Evolutionary conservation across 2,329 filamentous ascomycete genomes (phyloP).

Genomic region (Phialophora macrospora): DNA sequence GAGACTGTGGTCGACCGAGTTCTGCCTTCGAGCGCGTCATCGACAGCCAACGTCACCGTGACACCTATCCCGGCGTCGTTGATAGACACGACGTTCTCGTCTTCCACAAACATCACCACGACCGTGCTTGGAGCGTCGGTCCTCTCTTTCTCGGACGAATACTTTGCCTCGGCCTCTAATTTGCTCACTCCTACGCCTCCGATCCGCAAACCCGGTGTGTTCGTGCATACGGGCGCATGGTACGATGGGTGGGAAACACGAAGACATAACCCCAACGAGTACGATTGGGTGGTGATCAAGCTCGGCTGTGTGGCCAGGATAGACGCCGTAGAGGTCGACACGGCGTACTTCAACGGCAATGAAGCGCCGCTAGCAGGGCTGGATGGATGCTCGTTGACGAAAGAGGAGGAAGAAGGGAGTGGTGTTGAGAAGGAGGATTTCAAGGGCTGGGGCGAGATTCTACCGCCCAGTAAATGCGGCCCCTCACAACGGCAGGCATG

Average conservation of each 20-base stretch:
- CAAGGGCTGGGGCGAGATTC: slow-evolving; percentile 47
- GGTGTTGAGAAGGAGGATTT: slow-evolving; percentile 42
- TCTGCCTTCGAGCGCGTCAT: slow-evolving; percentile 12
- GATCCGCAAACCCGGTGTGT: slow-evolving; percentile 62
- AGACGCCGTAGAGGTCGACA: slow-evolving; percentile 53
- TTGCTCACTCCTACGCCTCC: slow-evolving; percentile 62
- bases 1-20: slow-evolving; percentile 23
- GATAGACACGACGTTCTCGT: slow-evolving; percentile 61
- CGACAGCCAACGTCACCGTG: slow-evolving; percentile 29
- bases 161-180: slow-evolving; percentile 64
- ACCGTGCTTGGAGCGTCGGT: slow-evolving; percentile 58
- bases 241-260: slow-evolving; percentile 70
- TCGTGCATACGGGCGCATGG: slow-evolving; percentile 65
- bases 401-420: slow-evolving; percentile 41
- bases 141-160: slow-evolving; percentile 64
- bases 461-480: slow-evolving; percentile 48
- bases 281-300: slow-evolving; percentile 65
- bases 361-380: slow-evolving; percentile 51
- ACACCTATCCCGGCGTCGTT: slow-evolving; percentile 50
- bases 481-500: slow-evolving; percentile 51
- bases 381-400: slow-evolving; percentile 44
- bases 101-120: slow-evolving; percentile 56
- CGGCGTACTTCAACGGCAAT: slow-evolving; percentile 53
- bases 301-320: slow-evolving; percentile 48
- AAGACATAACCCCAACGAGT: slow-evolving; percentile 62